Percentiles rank a stretch among this genome's conserved stretches.
Evolutionary conservation across 768 basidiomycete genomes (phyloP).

Genomic region (Termitomyces titanicus): DNA sequence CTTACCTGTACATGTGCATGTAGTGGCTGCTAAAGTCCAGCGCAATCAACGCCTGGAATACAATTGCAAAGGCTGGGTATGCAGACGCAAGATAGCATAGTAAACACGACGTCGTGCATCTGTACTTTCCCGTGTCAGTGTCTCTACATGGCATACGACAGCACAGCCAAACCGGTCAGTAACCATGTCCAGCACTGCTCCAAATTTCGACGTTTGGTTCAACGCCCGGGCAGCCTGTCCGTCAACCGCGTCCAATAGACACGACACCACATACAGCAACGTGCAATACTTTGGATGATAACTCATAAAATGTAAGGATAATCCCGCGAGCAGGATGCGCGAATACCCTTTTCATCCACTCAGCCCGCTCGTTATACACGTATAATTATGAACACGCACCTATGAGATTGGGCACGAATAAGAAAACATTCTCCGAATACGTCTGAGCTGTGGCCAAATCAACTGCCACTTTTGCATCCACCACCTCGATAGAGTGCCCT

Average conservation of each 20-base stretch:
- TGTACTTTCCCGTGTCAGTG: constrained; percentile 25
- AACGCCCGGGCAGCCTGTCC: constrained; percentile 88
- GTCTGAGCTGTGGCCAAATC: constrained; percentile 84
- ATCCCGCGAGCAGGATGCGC: constrained; percentile 84
- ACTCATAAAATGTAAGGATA: constrained; percentile 91
- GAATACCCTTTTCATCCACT: constrained; percentile 63
- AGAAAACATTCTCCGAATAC: constrained; percentile 93
- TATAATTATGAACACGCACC: constrained; percentile 45
- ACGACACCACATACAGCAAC: constrained; percentile 83
- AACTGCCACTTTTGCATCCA: constrained; percentile 82
- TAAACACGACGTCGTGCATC: constrained; percentile 94
- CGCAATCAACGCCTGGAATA: constrained; percentile 94
- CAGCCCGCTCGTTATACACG: constrained; percentile 4
- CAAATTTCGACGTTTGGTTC: constrained; percentile 93
- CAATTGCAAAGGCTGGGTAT: constrained; percentile 79
- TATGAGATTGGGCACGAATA: constrained; percentile 96
- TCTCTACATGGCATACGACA: not conserved
- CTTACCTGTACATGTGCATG: constrained; percentile 99
- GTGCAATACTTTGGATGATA: constrained; percentile 94
- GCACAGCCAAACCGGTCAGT: constrained; percentile 78
- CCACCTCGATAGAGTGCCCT: constrained; percentile 56
- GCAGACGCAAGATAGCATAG: constrained; percentile 90
- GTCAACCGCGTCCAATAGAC: constrained; percentile 92
- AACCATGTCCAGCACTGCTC: constrained; percentile 98
- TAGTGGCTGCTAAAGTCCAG: constrained; percentile 98